These are phyloP conservation scores for Theobroma grandiflorum DNA, from an alignment of 441 rosid species.

Conservation along the genomic window DNA sequence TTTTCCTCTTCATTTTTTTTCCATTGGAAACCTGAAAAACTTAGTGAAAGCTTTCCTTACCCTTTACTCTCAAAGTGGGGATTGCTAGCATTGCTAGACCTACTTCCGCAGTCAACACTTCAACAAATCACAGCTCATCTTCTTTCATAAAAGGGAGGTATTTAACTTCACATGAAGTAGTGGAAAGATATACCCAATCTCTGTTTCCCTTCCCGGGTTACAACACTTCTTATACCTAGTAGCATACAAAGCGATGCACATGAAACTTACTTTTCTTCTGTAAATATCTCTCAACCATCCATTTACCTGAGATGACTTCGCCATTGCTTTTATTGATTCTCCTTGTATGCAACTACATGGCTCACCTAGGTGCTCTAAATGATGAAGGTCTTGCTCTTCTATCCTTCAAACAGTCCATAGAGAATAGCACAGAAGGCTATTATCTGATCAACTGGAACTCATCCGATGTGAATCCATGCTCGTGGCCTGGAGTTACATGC, in stretches of 20 bases:
- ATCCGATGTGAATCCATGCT: slow-evolving; percentile 62
- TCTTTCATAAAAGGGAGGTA: neutral
- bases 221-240: slow-evolving; percentile 2
- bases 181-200: neutral
- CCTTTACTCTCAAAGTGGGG: slow-evolving; percentile 11
- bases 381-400: slow-evolving; percentile 75
- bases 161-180: neutral
- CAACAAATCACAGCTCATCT: neutral
- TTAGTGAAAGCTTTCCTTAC: neutral
- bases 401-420: slow-evolving; percentile 53
- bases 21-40: slow-evolving; percentile 9
- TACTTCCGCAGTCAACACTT: slow-evolving; percentile 28
- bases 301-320: slow-evolving; percentile 44
- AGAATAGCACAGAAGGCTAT: slow-evolving; percentile 29
- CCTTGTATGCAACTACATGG: slow-evolving; percentile 30
- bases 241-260: neutral
- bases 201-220: neutral
- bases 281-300: neutral
- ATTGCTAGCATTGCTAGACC: slow-evolving; percentile 19
- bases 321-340: slow-evolving; percentile 39
- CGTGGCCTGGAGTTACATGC: slow-evolving; percentile 59
- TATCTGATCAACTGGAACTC: slow-evolving; percentile 56
- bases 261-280: neutral
- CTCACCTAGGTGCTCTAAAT: slow-evolving; percentile 55
- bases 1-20: neutral